A percentile compares a stretch with the other conserved stretches of the same genome.
These are phyloP conservation scores for Fusarium euwallaceae DNA, from an alignment of 2,329 filamentous ascomycete species.

Conservation along the genomic window DNA sequence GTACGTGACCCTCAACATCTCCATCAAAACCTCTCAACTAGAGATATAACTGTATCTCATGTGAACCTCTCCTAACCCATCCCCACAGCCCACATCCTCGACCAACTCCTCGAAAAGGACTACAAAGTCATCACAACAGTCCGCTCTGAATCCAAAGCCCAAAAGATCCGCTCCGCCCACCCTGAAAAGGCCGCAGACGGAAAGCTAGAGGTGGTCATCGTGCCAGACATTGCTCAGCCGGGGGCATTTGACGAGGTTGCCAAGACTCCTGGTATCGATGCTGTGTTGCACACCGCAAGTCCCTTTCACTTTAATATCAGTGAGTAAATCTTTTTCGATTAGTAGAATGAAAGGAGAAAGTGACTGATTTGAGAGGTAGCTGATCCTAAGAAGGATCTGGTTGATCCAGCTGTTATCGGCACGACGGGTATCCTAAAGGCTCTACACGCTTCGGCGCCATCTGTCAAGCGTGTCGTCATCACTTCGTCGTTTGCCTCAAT, in stretches of 20 bases:
- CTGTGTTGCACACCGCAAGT: conserved; percentile 72
- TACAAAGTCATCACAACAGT: conserved; percentile 69
- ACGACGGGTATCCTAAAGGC: conserved; percentile 79
- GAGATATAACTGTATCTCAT: background rate
- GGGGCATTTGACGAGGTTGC: conserved; percentile 79
- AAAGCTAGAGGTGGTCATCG: conserved; percentile 68
- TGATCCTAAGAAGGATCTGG: conserved; percentile 65
- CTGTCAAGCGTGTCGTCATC: conserved; percentile 78
- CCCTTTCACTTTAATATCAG: conserved; percentile 69
- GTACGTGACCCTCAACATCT: conserved; percentile 36
- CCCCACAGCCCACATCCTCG: conserved; percentile 65
- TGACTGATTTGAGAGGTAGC: conserved; percentile 36
- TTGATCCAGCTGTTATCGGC: conserved; percentile 70
- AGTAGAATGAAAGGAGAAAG: background rate
- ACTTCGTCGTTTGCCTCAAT: conserved; percentile 70
- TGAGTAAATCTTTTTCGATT: conserved; percentile 31
- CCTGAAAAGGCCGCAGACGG: conserved; percentile 54
- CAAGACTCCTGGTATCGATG: conserved; percentile 63
- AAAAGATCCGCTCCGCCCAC: conserved; percentile 64
- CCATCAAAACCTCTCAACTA: background rate
- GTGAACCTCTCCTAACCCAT: background rate
- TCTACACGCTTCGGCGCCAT: conserved; percentile 68
- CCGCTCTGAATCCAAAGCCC: conserved; percentile 66
- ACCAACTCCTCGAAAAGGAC: conserved; percentile 64
- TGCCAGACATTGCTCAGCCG: conserved; percentile 81